These are phyloP conservation scores for Pseudognaphalium luteoalbum DNA, from an alignment of 129 eudicot genomes.

Conservation along the genomic window DNA sequence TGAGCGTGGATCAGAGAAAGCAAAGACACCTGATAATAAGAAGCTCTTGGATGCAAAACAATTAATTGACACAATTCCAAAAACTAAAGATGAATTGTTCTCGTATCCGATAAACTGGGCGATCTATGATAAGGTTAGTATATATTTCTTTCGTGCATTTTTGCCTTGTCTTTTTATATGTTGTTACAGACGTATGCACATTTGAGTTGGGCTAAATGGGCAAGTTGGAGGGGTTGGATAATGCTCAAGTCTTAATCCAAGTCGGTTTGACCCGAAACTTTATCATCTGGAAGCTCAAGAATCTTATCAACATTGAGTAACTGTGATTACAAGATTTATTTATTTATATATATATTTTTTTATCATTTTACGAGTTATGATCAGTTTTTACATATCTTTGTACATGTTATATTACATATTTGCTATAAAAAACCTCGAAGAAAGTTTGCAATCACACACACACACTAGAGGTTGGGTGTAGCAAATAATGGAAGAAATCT, in stretches of 20 bases:
- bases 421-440: too few relatives aligned
- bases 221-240: too few relatives aligned
- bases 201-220: neutral
- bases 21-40: constrained; percentile 61
- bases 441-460: neutral
- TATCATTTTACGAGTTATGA: neutral
- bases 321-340: neutral
- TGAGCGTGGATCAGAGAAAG: constrained; percentile 35
- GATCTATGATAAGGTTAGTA: constrained; percentile 70
- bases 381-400: neutral
- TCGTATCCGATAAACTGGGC: constrained; percentile 85
- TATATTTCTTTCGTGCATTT: neutral
- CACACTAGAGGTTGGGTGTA: neutral
- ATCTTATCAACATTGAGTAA: neutral
- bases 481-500: neutral
- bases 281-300: too few relatives aligned
- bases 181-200: neutral
- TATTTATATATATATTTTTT: too few relatives aligned
- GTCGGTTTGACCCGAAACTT: too few relatives aligned
- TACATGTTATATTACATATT: neutral
- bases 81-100: constrained; percentile 91
- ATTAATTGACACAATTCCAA: constrained; percentile 88
- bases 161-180: neutral
- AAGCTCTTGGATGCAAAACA: constrained; percentile 91
- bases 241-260: too few relatives aligned